Percentiles rank a stretch among this genome's conserved stretches.
Conservation (phyloP, 2,329 filamentous ascomycete species). For the Orbilia quercus region DNA sequence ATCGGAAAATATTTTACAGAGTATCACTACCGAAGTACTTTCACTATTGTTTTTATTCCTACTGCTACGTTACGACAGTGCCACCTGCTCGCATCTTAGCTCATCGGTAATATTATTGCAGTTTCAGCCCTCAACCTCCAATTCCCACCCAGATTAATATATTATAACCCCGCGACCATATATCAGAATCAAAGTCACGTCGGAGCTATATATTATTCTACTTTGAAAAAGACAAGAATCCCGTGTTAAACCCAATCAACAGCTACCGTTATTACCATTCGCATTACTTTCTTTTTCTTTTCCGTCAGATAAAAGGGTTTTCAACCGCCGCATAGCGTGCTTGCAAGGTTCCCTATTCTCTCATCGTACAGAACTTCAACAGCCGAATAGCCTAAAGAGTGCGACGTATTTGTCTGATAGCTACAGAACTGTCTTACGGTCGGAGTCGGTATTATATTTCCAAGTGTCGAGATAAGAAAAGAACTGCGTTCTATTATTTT, state of each 20-base stretch:
- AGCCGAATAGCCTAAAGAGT: slow-evolving; percentile 52
- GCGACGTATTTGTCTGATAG: background rate
- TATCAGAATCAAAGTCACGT: slow-evolving; percentile 40
- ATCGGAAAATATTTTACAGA: background rate
- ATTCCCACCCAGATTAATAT: too few relatives aligned
- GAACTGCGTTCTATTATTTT: background rate
- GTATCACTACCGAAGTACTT: background rate
- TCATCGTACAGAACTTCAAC: slow-evolving; percentile 23
- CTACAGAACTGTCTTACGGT: background rate
- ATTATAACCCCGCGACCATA: slow-evolving; percentile 43
- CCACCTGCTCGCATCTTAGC: slow-evolving; percentile 44
- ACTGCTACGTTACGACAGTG: slow-evolving; percentile 18
- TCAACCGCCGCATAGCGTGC: slow-evolving; percentile 20
- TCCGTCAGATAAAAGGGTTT: slow-evolving; percentile 34
- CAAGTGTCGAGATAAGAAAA: slow-evolving; percentile 32
- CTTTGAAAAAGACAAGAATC: slow-evolving; percentile 34
- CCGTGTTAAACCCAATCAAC: slow-evolving; percentile 19
- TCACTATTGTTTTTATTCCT: background rate
- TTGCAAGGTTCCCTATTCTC: slow-evolving; percentile 15
- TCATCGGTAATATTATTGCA: slow-evolving; percentile 54
- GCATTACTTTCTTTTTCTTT: background rate
- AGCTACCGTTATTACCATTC: background rate
- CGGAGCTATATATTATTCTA: slow-evolving; percentile 22
- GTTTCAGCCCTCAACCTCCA: slow-evolving; percentile 40
- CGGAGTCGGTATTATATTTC: slow-evolving; percentile 17